Evolutionary conservation across 1,139 yeast genomes (phyloP), one percentile per base, ranked within the genome.

Genomic region (Pichia sp.): DNA sequence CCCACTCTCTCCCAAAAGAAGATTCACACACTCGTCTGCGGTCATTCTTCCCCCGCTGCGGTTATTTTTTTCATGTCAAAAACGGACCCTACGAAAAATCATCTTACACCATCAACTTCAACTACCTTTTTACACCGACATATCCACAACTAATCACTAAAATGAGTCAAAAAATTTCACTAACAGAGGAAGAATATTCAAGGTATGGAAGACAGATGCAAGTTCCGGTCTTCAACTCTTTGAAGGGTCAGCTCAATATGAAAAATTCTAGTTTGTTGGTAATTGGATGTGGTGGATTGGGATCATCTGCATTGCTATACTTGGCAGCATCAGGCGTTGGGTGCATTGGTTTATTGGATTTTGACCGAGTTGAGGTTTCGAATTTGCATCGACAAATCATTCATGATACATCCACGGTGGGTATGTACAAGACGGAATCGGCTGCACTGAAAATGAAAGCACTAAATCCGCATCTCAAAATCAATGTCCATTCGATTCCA

Each of bases 281-380:
- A 0, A 73, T 94, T 7, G 99, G 99, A 1, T 97, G 97, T 0
- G 99, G 98, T 10, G 99, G 99, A 0, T 70, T 94, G 9, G 98
- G 98, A 0, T 84, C 95, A 53, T 97, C 98, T 1, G 95, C 95
- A 0, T 64, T 92, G 42, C 73, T 85, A 36, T 94, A 94, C 58
- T 66, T 94, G 3, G 80, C 83, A 0, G 96, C 95, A 0, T 85
- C 95, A 0, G 98, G 99, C 2, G 67, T 92, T 3, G 97, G 97
- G 1, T 64, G 67, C 3, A 70, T 92, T 29, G 97, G 97, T 4
- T 84, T 94, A 26, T 81, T 88, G 1, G 99, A 94, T 64, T 77
- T 80, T 56, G 99, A 94, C 62, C 61, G 64, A 0, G 97, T 94
- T 0, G 97, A 90, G 53, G 65, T 68, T 1, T 84, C 95, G 9